Conservation (phyloP, 164 flowering plant genomes). For the Liriodendron chinense region DNA sequence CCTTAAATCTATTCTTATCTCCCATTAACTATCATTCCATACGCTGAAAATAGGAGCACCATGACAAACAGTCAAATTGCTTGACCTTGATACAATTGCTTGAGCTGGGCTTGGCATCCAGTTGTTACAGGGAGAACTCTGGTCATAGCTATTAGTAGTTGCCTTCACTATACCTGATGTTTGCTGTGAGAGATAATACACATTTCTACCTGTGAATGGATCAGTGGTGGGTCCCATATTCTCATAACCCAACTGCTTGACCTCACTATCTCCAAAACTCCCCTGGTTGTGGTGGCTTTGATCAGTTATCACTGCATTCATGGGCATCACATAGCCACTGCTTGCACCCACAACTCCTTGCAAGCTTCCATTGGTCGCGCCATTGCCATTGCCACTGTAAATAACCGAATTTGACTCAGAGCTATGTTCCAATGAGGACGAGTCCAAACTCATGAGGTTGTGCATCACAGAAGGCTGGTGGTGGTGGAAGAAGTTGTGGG, state of each 20-base stretch:
- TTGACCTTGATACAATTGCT: conserved; percentile 34
- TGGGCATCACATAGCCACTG: conserved; percentile 29
- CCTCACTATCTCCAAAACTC: conserved; percentile 33
- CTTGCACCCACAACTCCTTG: conserved; percentile 19
- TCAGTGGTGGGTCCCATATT: conserved; percentile 25
- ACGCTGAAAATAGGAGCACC: conserved; percentile 52
- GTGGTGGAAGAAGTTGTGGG: conserved; percentile 50
- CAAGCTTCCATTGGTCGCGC: conserved; percentile 11
- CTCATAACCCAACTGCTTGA: conserved; percentile 39
- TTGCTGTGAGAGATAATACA: conserved; percentile 38
- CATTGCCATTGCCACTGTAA: conserved; percentile 27
- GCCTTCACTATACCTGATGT: conserved; percentile 19
- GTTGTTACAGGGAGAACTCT: conserved; percentile 39
- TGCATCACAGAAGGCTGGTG: conserved; percentile 51
- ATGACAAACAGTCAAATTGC: conserved; percentile 35
- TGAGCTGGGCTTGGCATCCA: conserved; percentile 70
- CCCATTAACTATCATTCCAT: conserved; percentile 55
- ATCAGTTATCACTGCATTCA: conserved; percentile 31
- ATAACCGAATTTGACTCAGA: conserved; percentile 46
- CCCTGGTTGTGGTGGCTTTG: conserved; percentile 28
- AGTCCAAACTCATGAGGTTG: conserved; percentile 56
- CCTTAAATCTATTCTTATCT: background rate
- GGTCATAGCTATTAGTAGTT: conserved; percentile 26
- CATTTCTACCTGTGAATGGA: conserved; percentile 38
- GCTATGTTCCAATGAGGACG: conserved; percentile 59